These are phyloP conservation scores for Quercus mongolica DNA, from an alignment of 306 rosid species.

Conservation along the genomic window DNA sequence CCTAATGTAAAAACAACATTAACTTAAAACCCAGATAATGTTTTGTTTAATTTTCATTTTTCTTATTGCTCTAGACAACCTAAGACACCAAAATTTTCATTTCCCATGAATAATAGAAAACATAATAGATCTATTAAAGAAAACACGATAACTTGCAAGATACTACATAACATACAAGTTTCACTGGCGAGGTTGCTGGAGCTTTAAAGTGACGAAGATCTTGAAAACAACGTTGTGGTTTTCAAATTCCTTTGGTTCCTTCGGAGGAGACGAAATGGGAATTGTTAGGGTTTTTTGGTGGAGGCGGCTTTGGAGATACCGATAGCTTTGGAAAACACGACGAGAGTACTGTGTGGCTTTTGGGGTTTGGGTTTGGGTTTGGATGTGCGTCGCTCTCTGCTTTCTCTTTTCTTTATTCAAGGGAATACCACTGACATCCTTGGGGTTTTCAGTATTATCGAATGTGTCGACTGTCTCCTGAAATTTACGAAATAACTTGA, in stretches of 20 bases:
- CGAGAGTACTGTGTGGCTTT: not conserved
- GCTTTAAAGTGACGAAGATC: not conserved
- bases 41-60: not conserved
- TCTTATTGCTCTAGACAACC: not conserved
- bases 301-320: conserved; percentile 29
- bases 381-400: not conserved
- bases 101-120: not conserved
- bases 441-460: not conserved
- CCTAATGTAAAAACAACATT: not conserved
- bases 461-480: not conserved
- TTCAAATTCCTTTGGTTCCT: not conserved
- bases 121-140: conserved; percentile 15
- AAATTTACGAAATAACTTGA: not conserved
- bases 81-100: not conserved
- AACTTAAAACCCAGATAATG: not conserved
- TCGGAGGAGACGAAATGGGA: not conserved
- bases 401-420: not conserved
- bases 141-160: not conserved
- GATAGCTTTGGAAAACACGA: conserved; percentile 24
- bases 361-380: not conserved
- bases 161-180: conserved; percentile 10
- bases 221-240: not conserved
- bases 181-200: not conserved
- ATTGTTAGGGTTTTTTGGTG: conserved; percentile 7
- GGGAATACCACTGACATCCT: not conserved